These are phyloP conservation scores for Boletus semigastroideus DNA, from an alignment of 1,284 basidiomycete species.

Conservation along the genomic window DNA sequence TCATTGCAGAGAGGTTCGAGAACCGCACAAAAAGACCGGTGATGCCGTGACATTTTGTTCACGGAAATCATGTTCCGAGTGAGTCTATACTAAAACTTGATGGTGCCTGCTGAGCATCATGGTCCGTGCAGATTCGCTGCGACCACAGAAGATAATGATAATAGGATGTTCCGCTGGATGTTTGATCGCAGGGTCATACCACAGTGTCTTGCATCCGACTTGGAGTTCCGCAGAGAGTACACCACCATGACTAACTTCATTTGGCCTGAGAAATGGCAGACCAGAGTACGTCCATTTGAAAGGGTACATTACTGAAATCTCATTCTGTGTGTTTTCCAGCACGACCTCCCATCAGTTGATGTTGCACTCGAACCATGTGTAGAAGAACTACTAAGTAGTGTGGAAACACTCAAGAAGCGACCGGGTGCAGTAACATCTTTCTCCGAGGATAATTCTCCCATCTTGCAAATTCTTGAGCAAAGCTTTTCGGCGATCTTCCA, in stretches of 20 bases:
- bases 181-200: constrained; percentile 3
- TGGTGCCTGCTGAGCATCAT: no score
- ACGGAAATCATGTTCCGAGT: not conserved
- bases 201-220: constrained; percentile 2
- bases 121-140: constrained; percentile 4
- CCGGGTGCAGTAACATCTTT: not conserved
- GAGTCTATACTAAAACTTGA: not conserved
- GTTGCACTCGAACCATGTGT: constrained; percentile 4
- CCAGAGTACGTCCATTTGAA: no score
- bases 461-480: no score
- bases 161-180: constrained; percentile 9
- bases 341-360: constrained; percentile 8
- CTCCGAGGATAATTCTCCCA: no score
- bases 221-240: no score
- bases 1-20: no score
- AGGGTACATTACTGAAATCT: no score
- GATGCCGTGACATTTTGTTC: no score
- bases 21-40: no score
- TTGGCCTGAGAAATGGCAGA: no score
- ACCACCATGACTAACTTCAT: no score
- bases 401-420: not conserved
- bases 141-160: not conserved
- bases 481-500: constrained; percentile 11
- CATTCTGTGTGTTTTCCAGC: not conserved
- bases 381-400: constrained; percentile 1